Base-by-base conservation (phyloP, 2,329 filamentous ascomycete species). In the Fusarium burgessii region DNA sequence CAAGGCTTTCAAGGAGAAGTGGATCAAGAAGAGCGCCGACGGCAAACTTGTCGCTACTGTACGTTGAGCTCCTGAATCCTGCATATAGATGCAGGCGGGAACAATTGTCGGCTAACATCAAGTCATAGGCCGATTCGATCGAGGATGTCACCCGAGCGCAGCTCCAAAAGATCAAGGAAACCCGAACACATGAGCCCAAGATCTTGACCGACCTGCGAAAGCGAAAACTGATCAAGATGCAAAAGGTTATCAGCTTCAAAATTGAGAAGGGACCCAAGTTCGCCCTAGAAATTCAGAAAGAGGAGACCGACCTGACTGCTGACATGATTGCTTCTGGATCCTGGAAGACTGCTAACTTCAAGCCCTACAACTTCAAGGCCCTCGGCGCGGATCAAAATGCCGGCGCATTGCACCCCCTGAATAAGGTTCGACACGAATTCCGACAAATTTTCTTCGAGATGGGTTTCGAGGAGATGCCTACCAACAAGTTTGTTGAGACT, bases 401-500 rank as follows among this genome's bases (percentile, higher is more conserved):
- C 17, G 89, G 89, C 55, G 87, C 89, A 17, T 82, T 88, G 78
- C 92, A 87, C 78, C 90, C 91, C 78, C 84, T 99, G 74, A 98
- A 94, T 84, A 98, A 98, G 86, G 95, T 98, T 76, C 92, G 96
- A 75, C 89, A 93, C 77, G 96, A 98, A 83, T 97, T 99, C 88
- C 88, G 96, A 64, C 93, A 96, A 79, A 98, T 99, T 80, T 99
- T 99, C 90, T 98, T 99, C 84, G 94, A 97, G 80, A 97, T 97
- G 91, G 96, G 95, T 57, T 99, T 98, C 85, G 91, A 95, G 78
- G 96, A 99, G 86, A 98, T 99, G 96, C 93, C 95, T 17, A 98
- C 95, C 52, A 92, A 92, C 83, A 90, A 93, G 80, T 98, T 91
- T 80, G 95, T 98, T 70, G 96, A 99, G 84, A 95, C 95, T 15